Evolutionary conservation across 305 asterid species (phyloP).

Genomic region (Rubia tinctorum): DNA sequence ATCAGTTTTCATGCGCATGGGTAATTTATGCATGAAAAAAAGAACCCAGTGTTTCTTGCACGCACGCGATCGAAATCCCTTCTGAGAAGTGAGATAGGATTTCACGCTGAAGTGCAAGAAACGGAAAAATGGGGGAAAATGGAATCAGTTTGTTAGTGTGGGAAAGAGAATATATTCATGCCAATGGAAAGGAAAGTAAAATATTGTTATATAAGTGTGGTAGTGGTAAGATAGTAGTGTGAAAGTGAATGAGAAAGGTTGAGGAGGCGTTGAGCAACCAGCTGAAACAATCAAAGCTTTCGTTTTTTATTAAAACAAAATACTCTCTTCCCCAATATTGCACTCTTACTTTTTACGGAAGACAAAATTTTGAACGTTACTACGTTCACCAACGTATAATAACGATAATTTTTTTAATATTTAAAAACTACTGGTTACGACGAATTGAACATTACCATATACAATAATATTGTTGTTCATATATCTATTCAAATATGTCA

Average conservation of each 20-base stretch:
- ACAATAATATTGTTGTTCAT: too few relatives aligned
- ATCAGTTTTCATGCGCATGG: constrained; percentile 2
- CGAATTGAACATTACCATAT: too few relatives aligned
- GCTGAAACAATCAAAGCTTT: neutral
- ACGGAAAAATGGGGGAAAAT: neutral
- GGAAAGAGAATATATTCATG: neutral
- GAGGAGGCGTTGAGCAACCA: neutral
- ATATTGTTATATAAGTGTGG: too few relatives aligned
- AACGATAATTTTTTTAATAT: too few relatives aligned
- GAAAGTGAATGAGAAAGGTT: neutral
- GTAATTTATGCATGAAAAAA: neutral
- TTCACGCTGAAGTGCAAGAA: neutral
- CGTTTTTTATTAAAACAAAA: too few relatives aligned
- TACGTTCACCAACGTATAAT: too few relatives aligned
- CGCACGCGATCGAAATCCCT: neutral
- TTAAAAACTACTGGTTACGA: too few relatives aligned
- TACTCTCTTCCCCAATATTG: too few relatives aligned
- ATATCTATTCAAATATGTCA: too few relatives aligned
- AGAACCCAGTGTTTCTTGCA: neutral
- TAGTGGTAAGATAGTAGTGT: too few relatives aligned
- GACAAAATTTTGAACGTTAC: too few relatives aligned
- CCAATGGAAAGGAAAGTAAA: neutral
- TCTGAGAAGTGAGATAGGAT: neutral
- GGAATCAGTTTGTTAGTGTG: neutral
- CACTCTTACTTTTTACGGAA: too few relatives aligned